Evolutionary conservation across 768 basidiomycete species (phyloP), one percentile per base, ranked within the genome.

Genomic region (Suillus variegatus): DNA sequence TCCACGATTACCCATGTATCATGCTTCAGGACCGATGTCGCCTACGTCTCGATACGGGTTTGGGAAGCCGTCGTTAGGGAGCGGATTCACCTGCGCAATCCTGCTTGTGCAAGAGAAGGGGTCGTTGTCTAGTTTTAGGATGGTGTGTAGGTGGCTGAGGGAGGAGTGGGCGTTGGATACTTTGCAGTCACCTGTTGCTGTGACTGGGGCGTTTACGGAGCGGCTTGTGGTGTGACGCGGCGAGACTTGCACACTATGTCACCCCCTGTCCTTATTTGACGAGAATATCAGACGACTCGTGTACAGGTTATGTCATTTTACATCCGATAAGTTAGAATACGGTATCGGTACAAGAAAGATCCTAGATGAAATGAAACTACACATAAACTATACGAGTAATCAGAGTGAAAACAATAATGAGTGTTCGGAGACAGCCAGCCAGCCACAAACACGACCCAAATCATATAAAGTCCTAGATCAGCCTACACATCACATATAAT

Each of bases 51-150:
- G 66, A 46, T 69, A 75, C 55, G 76, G 70, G 60, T 52, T 71
- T 66, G 71, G 69, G 43, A 76, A 70, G 55, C 74, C 75, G 5
- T 60, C 63, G 40, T 72, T 72, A 20, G 72, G 74, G 40, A 63
- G 66, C 40, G 75, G 72, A n/a, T 86, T 81, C 68, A 74, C 81
- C 63, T 92, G 91, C 51, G 87, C 87, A 51, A 85, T 96, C 66
- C 87, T 88, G 63, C 79, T 99, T 70, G 84, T 92, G 28, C 89
- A 93, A 68, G 95, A 97, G 81, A 97, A 95, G 77, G 96, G 96
- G 32, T 93, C 94, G 7, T 84, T 91, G 73, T 90, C 93, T 63
- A 89, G 92, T 55, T 97, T 97, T 81, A 90, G 88, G 76, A 79
- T 83, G 6, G 82, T 95, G 13, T 93, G 90, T 81, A 85, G 85